Base-by-base conservation (phyloP, 2,329 filamentous ascomycete genomes). In the Trichoderma koningiopsis region DNA sequence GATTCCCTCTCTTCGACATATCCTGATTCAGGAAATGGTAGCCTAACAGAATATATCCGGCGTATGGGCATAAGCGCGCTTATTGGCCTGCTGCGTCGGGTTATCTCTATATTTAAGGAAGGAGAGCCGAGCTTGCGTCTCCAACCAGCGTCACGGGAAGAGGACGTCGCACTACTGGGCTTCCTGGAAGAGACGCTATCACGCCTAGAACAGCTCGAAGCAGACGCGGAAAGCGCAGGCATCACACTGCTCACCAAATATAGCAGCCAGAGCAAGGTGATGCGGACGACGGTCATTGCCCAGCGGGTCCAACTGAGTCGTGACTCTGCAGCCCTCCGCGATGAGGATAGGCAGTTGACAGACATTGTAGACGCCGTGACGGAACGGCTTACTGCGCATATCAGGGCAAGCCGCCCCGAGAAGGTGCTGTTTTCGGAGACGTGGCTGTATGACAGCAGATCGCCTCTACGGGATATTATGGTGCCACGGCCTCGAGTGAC, bases 221-320 rank as follows among this genome's bases (percentile, higher is more conserved):
- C 79, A 40, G 79, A 79, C 55, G 83, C 86, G 19, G 77, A 83
- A 57, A 78, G 81, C 56, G 76, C 81, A 4, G 81, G 83, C 11
- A 82, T 81, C 47, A 79, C 83, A 4, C 84, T 96, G 35, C 89
- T 90, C 71, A 96, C 90, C 80, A 91, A 90, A 76, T 92, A 96
- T 78, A 90, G 90, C 73, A 85, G 91, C 13, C 89, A 91, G 72
- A 87, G 86, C 79, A 89, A 88, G 72, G 88, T 91, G 55, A 80
- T 93, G 52, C 86, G 93, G 56, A 93, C 92, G 1, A 95, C 92
- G 0, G 88, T 95, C 37, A 88, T 95, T 62, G 92, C 92, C 19
- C 92, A 95, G 76, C 92, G 92, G 76, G 92, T 96, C 22, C 90
- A 94, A 75, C 84, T 96, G 52, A 93, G 91, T 79, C 91, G 89